phyloP scores from a whole-genome alignment of 345 rosid genomes.

The Lepidium africanum region DNA sequence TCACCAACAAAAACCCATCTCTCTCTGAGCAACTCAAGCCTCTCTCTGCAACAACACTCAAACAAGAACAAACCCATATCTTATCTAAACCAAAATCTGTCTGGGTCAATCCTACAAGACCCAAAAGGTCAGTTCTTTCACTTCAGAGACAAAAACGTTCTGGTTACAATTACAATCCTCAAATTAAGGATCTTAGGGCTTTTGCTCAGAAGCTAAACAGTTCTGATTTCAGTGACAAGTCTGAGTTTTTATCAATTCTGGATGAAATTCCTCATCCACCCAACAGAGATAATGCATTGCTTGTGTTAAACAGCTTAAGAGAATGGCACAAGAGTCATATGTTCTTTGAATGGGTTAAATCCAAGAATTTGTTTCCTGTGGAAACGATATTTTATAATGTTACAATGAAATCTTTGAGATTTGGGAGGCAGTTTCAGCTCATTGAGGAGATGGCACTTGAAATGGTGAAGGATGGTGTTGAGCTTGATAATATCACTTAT shows the following conservation, averaged over 20 bases:
- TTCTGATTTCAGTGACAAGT: constrained; percentile 38
- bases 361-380: constrained; percentile 65
- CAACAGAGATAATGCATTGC: constrained; percentile 54
- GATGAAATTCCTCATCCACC: constrained; percentile 52
- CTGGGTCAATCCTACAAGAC: constrained; percentile 76
- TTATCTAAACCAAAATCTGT: constrained; percentile 71
- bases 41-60: constrained; percentile 57
- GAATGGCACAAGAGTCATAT: constrained; percentile 60
- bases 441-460: constrained; percentile 76
- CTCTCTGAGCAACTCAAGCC: constrained; percentile 83
- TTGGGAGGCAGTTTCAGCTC: constrained; percentile 76
- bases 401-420: constrained; percentile 76
- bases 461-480: constrained; percentile 63
- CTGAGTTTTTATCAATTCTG: constrained; percentile 39
- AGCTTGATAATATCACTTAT: constrained; percentile 89
- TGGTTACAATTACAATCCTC: constrained; percentile 53
- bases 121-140: constrained; percentile 81
- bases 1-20: constrained; percentile 40
- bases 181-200: constrained; percentile 48
- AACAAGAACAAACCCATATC: constrained; percentile 37
- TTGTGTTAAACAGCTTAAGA: constrained; percentile 60
- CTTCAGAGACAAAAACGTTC: constrained; percentile 74
- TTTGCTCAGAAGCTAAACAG: constrained; percentile 67
- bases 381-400: constrained; percentile 79
- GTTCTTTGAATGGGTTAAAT: constrained; percentile 70